Base-by-base conservation (phyloP, 2,329 filamentous ascomycete species). In the Elsinoe batatas region DNA sequence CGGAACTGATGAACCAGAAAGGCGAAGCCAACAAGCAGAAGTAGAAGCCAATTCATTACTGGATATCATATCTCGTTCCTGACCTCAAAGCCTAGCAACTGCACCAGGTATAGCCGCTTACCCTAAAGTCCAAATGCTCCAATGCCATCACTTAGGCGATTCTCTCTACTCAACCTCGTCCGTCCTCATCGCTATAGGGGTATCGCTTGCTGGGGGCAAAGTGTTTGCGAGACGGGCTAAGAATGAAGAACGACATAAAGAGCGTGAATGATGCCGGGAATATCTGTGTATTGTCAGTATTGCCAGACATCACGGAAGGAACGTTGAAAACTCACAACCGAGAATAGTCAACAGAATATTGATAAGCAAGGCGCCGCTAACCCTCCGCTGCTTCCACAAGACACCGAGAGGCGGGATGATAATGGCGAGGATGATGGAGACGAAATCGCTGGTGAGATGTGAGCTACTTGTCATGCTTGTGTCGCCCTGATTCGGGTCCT, bases 191-290 rank as follows among this genome's bases (percentile, higher is more conserved):
- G 26, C 33, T 51, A 11, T 22, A 13, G n/a, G 47, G 47, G 47
- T 51, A 51, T 51, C 47, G 33, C 11, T 51, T 20, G 47, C 47
- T 51, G 40, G 38, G 47, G 47, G 26, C 18, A 51, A 38, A 15
- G 20, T 37, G 30, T 11, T 26, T 18, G 11, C 47, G 32, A 11
- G 15, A 26, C 5, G 32, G 17, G 60, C 72, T 88, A 94, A 71
- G 90, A 91, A 75, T 91, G 93, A 66, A 93, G 79, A 64, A 95
- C 93, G 68, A 95, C 91, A 80, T 93, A 95, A 76, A 95, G 75
- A 60, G 90, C 90, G 78, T 95, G 90, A 72, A 95, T 88, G 76
- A 95, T 91, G 47, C 47, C 47, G 18, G 47, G 47, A 37, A 51
- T 51, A 33, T 72, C 89, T 87, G 61, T 85, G 86, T 66, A 91